Evolutionary conservation across 768 basidiomycete genomes (phyloP).

Genomic region (Obba rivulosa): DNA sequence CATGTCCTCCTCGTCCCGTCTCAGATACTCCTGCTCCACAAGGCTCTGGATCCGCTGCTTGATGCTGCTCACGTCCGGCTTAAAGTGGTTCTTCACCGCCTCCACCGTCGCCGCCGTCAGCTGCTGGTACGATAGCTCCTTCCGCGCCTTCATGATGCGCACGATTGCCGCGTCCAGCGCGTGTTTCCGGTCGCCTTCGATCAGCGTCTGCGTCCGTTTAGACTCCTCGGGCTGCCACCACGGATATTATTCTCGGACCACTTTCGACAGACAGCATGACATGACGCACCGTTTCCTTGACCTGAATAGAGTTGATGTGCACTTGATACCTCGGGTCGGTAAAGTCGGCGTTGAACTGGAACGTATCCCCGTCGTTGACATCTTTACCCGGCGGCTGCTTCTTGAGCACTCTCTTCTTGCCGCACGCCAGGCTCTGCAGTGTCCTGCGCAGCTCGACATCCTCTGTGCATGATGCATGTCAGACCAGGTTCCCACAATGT

Average conservation of each 20-base stretch:
- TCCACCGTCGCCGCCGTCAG: conserved; percentile 81
- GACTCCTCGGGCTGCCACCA: conserved; percentile 78
- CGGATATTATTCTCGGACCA: background rate
- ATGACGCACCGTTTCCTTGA: conserved; percentile 75
- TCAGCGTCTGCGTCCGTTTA: conserved; percentile 71
- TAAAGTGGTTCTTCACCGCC: conserved; percentile 83
- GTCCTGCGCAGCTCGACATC: conserved; percentile 72
- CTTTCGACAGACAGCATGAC: background rate
- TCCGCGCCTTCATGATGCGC: conserved; percentile 91
- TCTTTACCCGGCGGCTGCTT: conserved; percentile 79
- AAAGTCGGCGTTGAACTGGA: conserved; percentile 80
- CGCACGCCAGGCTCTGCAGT: conserved; percentile 89
- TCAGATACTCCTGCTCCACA: conserved; percentile 84
- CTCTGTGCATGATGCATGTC: conserved; percentile 41
- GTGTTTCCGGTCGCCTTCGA: conserved; percentile 82
- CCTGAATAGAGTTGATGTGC: conserved; percentile 94
- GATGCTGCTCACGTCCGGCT: conserved; percentile 78
- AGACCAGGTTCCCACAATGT: too few species aligned
- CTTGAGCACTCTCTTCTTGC: conserved; percentile 80
- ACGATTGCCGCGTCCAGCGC: conserved; percentile 94
- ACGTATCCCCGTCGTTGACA: conserved; percentile 69
- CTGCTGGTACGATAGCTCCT: conserved; percentile 74
- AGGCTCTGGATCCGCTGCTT: conserved; percentile 79
- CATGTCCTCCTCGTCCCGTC: conserved; percentile 67
- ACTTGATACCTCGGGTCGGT: conserved; percentile 72